A percentile compares a stretch with the other conserved stretches of the same genome.
Evolutionary conservation across 1,139 yeast species (phyloP).

Genomic region (Tardiomyces depauwii): DNA sequence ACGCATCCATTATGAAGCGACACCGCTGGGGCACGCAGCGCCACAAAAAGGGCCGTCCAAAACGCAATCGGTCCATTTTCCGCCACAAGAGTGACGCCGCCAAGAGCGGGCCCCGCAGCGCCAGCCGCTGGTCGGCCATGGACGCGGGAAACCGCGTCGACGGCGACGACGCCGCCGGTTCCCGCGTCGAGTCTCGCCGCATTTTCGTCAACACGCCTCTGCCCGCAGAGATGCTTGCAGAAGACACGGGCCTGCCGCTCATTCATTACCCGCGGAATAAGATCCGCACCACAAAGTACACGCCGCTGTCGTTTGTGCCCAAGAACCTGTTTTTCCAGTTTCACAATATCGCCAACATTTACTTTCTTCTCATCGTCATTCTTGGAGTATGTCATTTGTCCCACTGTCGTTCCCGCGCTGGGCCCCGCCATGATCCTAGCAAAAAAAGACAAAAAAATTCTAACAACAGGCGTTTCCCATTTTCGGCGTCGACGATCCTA

Average conservation of each 20-base stretch:
- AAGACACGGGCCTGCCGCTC: conserved; percentile 48
- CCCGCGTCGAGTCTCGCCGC: conserved; percentile 27
- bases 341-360: conserved; percentile 79
- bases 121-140: not conserved
- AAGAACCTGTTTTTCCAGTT: conserved; percentile 74
- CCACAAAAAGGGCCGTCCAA: conserved; percentile 60
- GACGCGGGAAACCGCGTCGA: not conserved
- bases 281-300: conserved; percentile 91
- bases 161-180: not conserved
- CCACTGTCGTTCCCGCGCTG: too few species aligned
- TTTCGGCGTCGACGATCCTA: conserved; percentile 88
- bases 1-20: conserved; percentile 38
- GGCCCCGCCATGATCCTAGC: not conserved
- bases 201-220: conserved; percentile 59
- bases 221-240: conserved; percentile 50
- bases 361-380: conserved; percentile 71
- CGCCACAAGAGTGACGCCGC: not conserved
- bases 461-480: conserved; percentile 43
- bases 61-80: not conserved
- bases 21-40: conserved; percentile 71
- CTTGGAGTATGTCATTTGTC: conserved; percentile 39
- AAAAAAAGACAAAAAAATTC: not conserved
- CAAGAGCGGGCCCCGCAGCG: not conserved
- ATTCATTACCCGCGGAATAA: conserved; percentile 67
- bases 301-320: conserved; percentile 81